Evolutionary conservation across 305 asterid genomes (phyloP).

Genomic region (Fraxinus xanthoxyloides): DNA sequence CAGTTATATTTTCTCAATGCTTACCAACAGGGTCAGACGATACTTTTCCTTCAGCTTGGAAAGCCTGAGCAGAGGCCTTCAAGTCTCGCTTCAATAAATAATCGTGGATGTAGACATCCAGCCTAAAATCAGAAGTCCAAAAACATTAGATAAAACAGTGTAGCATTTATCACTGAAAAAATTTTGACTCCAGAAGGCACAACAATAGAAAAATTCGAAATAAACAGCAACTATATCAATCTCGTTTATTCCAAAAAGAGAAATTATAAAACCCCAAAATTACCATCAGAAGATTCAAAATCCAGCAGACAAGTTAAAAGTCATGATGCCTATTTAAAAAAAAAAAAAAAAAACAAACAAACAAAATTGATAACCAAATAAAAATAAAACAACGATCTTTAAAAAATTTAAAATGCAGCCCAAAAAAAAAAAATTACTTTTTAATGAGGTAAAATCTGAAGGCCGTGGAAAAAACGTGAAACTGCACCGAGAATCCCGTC

Average conservation of each 20-base stretch:
- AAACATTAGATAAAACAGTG: constrained; percentile 1
- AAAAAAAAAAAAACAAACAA: background rate
- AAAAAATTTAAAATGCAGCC: constrained; percentile 16
- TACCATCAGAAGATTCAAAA: background rate
- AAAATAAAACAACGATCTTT: constrained; percentile 4
- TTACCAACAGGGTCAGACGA: constrained; percentile 97
- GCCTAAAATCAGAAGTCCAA: constrained; percentile 46
- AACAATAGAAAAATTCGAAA: background rate
- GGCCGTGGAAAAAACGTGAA: background rate
- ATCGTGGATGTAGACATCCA: constrained; percentile 93
- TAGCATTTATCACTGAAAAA: background rate
- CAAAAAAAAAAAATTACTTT: background rate
- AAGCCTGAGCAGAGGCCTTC: constrained; percentile 92
- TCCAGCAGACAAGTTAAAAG: constrained; percentile 1
- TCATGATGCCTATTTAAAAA: background rate
- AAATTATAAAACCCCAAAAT: constrained; percentile 5
- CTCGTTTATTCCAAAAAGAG: background rate
- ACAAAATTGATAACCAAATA: background rate
- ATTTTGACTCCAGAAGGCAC: background rate
- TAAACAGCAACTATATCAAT: background rate
- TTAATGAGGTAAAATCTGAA: background rate
- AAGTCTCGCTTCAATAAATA: constrained; percentile 89
- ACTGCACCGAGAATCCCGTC: background rate
- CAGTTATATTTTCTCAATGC: constrained; percentile 20
- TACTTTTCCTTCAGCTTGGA: constrained; percentile 96